Evolutionary conservation across 192 early-diverging fungal genomes (phyloP), one percentile per base, ranked within the genome.

Genomic region (Rhizoclosmatium globosum): DNA sequence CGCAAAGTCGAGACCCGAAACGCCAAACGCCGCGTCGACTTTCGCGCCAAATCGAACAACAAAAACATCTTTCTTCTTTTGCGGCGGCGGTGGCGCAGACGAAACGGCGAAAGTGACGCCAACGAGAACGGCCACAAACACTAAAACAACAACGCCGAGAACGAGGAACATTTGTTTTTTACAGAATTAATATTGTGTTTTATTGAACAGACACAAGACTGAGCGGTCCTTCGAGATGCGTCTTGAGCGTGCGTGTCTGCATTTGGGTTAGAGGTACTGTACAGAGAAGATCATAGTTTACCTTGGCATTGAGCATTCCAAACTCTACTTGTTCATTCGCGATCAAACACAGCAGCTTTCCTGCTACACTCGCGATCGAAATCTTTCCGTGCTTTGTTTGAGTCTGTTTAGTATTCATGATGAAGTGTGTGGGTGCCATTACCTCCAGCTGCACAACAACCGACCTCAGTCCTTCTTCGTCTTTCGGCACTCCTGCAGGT

Each of bases 281-380:
- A 13, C 9, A 46, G 45, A 53, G 19, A 19, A 7, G 15, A 62
- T 47, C 82, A 83, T 65, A 13, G n/a, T n/a, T 59, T 23, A 85
- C 85, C 86, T 85, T 87, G 60, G 81, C 74, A 53, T 81, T 81
- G n/a, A 87, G 64, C 57, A 87, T 81, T 4, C 83, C 86, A 79
- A 82, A 81, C 46, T 87, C 86, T 17, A 83, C 84, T 7, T 66
- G 44, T 59, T 81, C 77, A 6, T 79, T 73, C 38, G 83, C 86
- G 3, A 87, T 80, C n/a, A 85, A 72, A 77, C 86, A 87, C 1
- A 87, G 78, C 38, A 87, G 75, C 82, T 84, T 82, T 19, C 76
- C 38, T 64, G 80, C 74, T 3, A 77, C 79, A 43, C 67, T 74
- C 44, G 82, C 68, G 3, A 86, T 74, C n/a, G 78, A 82, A 21